Conservation (phyloP, 1,139 yeast genomes). For the Pichia sp. region DNA sequence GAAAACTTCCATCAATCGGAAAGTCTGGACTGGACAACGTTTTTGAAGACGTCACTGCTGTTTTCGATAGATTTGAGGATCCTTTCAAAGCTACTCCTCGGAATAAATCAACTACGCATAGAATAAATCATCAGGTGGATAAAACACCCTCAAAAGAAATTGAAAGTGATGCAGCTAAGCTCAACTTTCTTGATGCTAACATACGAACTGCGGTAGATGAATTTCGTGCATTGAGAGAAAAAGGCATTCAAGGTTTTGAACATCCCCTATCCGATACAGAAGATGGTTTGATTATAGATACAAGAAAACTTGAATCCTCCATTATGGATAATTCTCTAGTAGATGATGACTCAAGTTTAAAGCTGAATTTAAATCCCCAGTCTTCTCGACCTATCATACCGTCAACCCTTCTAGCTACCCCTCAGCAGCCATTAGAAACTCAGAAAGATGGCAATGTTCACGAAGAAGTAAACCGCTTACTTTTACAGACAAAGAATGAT, state of each 20-base stretch:
- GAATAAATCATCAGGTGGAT: slow-evolving; percentile 6
- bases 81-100: slow-evolving; percentile 20
- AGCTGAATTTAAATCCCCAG: slow-evolving; percentile 17
- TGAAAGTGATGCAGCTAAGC: no score
- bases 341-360: slow-evolving; percentile 21
- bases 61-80: slow-evolving; percentile 20
- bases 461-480: slow-evolving; percentile 16
- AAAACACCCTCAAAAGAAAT: slow-evolving; percentile 13
- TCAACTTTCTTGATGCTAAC: background rate
- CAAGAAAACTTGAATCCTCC: slow-evolving; percentile 1
- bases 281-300: slow-evolving; percentile 8
- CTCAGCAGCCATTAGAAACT: background rate
- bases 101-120: background rate
- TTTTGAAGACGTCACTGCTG: slow-evolving; percentile 17
- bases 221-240: slow-evolving; percentile 10
- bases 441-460: slow-evolving; percentile 21
- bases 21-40: background rate
- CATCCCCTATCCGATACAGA: slow-evolving; percentile 4
- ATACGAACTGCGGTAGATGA: slow-evolving; percentile 6
- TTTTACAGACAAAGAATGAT: slow-evolving; percentile 5
- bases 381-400: background rate
- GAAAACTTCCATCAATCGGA: no score
- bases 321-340: slow-evolving; percentile 11
- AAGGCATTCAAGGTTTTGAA: background rate
- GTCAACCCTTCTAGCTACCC: slow-evolving; percentile 3